Percentiles rank a stretch among this genome's conserved stretches.
phyloP scores from a whole-genome alignment of 805 yeast species.

The Torulaspora microellipsoides region DNA sequence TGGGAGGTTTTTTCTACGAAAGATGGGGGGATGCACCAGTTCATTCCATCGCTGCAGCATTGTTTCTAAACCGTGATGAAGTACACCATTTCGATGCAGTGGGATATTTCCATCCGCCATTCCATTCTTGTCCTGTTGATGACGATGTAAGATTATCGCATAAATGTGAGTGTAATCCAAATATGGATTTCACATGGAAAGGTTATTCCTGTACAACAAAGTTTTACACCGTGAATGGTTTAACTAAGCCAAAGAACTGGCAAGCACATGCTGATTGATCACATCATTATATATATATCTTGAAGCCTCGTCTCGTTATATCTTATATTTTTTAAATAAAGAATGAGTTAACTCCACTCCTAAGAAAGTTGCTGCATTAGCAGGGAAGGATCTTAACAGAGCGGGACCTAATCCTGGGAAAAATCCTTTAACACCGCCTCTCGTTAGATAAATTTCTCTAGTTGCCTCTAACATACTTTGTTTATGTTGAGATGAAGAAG shows the following conservation, averaged over 20 bases:
- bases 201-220: slow-evolving; percentile 68
- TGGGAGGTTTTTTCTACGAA: slow-evolving; percentile 91
- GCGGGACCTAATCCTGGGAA: slow-evolving; percentile 99
- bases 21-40: slow-evolving; percentile 96
- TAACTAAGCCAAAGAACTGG: slow-evolving; percentile 68
- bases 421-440: slow-evolving; percentile 83
- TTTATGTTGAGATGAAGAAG: slow-evolving; percentile 33
- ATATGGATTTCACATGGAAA: slow-evolving; percentile 70
- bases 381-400: slow-evolving; percentile 89
- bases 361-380: slow-evolving; percentile 97
- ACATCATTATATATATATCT: not conserved
- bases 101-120: slow-evolving; percentile 82
- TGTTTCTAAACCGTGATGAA: slow-evolving; percentile 64
- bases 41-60: slow-evolving; percentile 80
- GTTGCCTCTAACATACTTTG: slow-evolving; percentile 63
- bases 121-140: slow-evolving; percentile 72
- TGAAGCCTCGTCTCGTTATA: slow-evolving; percentile 8
- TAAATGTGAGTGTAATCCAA: slow-evolving; percentile 70
- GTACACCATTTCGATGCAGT: slow-evolving; percentile 80
- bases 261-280: slow-evolving; percentile 40
- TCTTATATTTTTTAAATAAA: slow-evolving; percentile 35
- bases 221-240: slow-evolving; percentile 51
- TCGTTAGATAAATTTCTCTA: slow-evolving; percentile 52
- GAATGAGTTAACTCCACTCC: slow-evolving; percentile 82
- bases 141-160: slow-evolving; percentile 51